Base-by-base conservation (phyloP, 305 asterid species). In the Fraxinus velutina region DNA sequence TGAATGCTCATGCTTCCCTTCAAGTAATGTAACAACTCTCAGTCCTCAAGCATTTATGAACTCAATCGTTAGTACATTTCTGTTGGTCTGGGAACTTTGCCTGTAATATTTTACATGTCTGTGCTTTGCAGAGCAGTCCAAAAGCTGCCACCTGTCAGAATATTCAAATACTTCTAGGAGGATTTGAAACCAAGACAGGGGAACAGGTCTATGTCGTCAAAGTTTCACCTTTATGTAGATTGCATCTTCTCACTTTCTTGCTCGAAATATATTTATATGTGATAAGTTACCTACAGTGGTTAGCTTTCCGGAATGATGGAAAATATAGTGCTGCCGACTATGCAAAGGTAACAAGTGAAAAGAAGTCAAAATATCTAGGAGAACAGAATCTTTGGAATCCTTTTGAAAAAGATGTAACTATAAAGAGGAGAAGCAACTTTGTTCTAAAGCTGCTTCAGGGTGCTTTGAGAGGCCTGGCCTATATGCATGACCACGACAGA, bases 101-200 rank as follows among this genome's bases (percentile, higher is more conserved):
- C 47, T 80, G 36, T 72, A 70, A 27, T 84, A 70, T 71, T 84
- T 80, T 79, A 57, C 73, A 77, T 84, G 76, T 64, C 4, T 82
- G 33, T 78, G 75, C 84, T 81, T 84, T 83, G 79, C 97, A 94
- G 98, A 83, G 88, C 84, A 86, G 83, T 87, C 85, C 93, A 60
- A 88, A 89, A 78, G 77, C 73, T 30, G 27, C 79, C 36, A 70
- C 79, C 74, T 91, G 90, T 86, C 87, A 78, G 83, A 93, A 95
- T 85, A 91, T 95, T 81, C 97, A 92, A 87, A 74, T 85, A 78
- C 98, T 95, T 84, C 85, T 95, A 60, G 99, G 99, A 81, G 99
- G 99, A 75, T 95, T 95, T 78, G 99, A 95, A 93, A 95, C 97
- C 82, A 93, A 87, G 89, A 92, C 91, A 5, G 99, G 99, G 80